phyloP scores from a whole-genome alignment of 148 eudicot genomes.

The Heliamphora exappendiculata region DNA sequence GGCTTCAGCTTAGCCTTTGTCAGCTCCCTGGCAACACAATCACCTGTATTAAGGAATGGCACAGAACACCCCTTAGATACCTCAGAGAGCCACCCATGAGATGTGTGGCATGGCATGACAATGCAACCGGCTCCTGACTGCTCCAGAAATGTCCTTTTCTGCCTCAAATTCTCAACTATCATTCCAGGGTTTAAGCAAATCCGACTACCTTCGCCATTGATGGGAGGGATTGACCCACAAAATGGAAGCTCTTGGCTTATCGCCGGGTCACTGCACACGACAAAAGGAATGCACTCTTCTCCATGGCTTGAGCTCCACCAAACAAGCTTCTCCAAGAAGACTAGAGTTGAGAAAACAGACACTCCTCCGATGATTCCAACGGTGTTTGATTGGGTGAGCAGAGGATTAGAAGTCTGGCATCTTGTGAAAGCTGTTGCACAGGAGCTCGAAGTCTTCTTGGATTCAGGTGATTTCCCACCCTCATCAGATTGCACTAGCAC shows the following conservation, averaged over 20 bases:
- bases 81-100: slow-evolving; percentile 39
- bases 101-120: slow-evolving; percentile 55
- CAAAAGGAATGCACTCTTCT: slow-evolving; percentile 33
- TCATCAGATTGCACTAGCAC: slow-evolving; percentile 14
- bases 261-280: slow-evolving; percentile 44
- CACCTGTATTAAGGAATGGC: slow-evolving; percentile 39
- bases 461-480: not conserved
- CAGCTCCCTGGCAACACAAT: slow-evolving; percentile 41
- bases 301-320: slow-evolving; percentile 39
- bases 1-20: slow-evolving; percentile 47
- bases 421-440: too few relatives aligned
- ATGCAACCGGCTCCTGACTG: slow-evolving; percentile 49
- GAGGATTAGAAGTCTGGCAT: not conserved
- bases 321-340: slow-evolving; percentile 53
- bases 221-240: not conserved
- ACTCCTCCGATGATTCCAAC: slow-evolving; percentile 58
- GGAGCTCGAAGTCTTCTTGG: too few relatives aligned
- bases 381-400: slow-evolving; percentile 21
- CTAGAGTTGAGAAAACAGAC: slow-evolving; percentile 42
- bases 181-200: not conserved
- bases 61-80: slow-evolving; percentile 37
- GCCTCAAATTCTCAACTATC: slow-evolving; percentile 34
- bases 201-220: not conserved
- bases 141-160: slow-evolving; percentile 41
- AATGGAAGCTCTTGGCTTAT: slow-evolving; percentile 9